Evolutionary conservation across 2,329 filamentous ascomycete species (phyloP).

Genomic region (Didymella arachidicola): DNA sequence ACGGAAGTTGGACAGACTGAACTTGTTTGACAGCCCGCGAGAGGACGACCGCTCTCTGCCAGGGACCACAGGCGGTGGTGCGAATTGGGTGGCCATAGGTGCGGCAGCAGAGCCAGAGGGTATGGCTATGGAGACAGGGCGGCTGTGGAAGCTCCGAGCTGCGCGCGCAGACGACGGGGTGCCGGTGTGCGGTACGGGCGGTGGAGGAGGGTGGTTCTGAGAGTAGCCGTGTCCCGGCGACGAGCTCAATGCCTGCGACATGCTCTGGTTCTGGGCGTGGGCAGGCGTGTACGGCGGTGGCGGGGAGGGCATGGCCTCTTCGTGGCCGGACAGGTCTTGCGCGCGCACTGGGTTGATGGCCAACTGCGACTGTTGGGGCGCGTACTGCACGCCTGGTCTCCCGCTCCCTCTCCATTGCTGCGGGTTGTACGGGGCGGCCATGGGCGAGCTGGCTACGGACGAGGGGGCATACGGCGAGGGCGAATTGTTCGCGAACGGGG

Average conservation of each 20-base stretch:
- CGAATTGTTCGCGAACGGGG: constrained; percentile 44
- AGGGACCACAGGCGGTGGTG: constrained; percentile 49
- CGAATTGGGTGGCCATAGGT: constrained; percentile 48
- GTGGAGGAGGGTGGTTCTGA: constrained; percentile 46
- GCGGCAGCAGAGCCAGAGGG: constrained; percentile 47
- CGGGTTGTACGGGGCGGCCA: constrained; percentile 58
- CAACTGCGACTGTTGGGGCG: constrained; percentile 47
- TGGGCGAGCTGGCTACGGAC: constrained; percentile 43
- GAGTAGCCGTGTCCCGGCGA: constrained; percentile 51
- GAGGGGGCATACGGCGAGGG: constrained; percentile 46
- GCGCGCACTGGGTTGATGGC: constrained; percentile 40
- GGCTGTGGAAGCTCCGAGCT: constrained; percentile 43
- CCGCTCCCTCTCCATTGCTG: constrained; percentile 57
- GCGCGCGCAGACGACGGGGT: constrained; percentile 40
- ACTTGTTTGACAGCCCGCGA: constrained; percentile 49
- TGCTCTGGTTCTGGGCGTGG: constrained; percentile 46
- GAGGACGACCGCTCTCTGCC: constrained; percentile 49
- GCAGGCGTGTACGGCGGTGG: constrained; percentile 59
- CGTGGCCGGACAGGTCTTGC: constrained; percentile 56
- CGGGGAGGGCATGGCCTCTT: constrained; percentile 60
- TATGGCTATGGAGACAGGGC: constrained; percentile 42
- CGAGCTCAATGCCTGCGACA: constrained; percentile 44
- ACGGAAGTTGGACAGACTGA: constrained; percentile 51
- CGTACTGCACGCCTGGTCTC: constrained; percentile 49
- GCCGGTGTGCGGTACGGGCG: constrained; percentile 36